phyloP scores from a whole-genome alignment of 192 early-diverging fungal genomes.

The Pecoramyces ruminantium region DNA sequence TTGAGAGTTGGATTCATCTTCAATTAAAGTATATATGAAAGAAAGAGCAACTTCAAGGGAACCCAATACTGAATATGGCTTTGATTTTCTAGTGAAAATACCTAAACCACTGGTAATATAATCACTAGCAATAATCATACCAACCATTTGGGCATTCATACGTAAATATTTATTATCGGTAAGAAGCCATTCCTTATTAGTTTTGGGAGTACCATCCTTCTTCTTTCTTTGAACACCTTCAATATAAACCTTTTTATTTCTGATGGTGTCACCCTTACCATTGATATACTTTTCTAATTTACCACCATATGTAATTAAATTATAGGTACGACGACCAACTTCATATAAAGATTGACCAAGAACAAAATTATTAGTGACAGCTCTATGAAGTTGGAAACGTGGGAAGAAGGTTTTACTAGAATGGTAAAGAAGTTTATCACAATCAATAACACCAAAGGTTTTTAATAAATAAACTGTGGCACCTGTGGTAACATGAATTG shows the following conservation, averaged over 20 bases:
- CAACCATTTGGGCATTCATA: neutral
- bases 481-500: neutral
- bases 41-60: neutral
- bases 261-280: neutral
- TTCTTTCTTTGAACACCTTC: neutral
- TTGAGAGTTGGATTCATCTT: neutral
- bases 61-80: neutral
- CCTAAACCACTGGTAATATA: neutral
- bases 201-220: neutral
- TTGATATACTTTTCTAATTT: neutral
- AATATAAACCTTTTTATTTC: neutral
- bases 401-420: neutral
- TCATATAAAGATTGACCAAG: neutral
- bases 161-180: neutral
- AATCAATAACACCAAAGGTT: neutral
- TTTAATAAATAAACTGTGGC: neutral
- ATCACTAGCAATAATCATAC: neutral
- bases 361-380: neutral
- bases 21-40: neutral
- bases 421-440: neutral
- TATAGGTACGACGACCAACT: neutral
- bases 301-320: neutral
- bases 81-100: neutral
- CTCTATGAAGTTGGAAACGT: neutral
- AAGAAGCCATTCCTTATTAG: neutral